Conservation (phyloP, 2,329 filamentous ascomycete genomes). For the Aspergillus aculeatus region DNA sequence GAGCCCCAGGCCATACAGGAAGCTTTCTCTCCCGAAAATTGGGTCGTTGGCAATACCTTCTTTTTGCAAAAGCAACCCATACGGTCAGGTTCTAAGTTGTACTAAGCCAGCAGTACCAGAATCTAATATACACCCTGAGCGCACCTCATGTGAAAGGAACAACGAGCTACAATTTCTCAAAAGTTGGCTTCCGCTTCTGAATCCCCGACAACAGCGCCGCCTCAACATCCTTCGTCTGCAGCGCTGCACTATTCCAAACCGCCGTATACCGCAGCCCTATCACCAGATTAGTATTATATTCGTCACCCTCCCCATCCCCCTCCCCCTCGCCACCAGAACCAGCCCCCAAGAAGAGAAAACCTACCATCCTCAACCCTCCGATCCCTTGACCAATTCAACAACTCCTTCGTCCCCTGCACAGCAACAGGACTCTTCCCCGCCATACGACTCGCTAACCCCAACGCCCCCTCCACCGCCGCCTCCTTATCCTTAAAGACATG, state of each 20-base stretch:
- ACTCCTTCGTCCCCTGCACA: conserved; percentile 81
- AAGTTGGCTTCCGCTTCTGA: conserved; percentile 74
- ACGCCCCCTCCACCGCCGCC: conserved; percentile 60
- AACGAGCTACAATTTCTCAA: conserved; percentile 69
- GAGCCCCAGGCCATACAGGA: too few species aligned
- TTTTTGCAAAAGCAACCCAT: too few species aligned
- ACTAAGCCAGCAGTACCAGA: neutral
- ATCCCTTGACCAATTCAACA: conserved; percentile 79
- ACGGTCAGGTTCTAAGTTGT: neutral
- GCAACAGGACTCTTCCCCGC: conserved; percentile 84
- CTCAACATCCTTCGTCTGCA: conserved; percentile 77
- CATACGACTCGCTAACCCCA: conserved; percentile 65
- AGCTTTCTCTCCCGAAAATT: too few species aligned
- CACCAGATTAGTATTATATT: neutral
- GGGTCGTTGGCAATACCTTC: too few species aligned
- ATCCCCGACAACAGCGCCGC: conserved; percentile 73
- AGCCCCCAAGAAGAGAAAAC: conserved; percentile 28
- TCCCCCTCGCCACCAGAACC: neutral
- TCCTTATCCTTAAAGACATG: conserved; percentile 52
- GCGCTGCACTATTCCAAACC: conserved; percentile 80
- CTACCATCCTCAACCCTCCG: conserved; percentile 72
- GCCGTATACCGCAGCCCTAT: conserved; percentile 74
- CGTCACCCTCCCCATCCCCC: too few species aligned
- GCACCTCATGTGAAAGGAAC: too few species aligned
- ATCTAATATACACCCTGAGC: neutral